A percentile compares a stretch with the other conserved stretches of the same genome.
Evolutionary conservation across 495 filamentous ascomycete genomes (phyloP).

Genomic region (Emericellopsis terricola): DNA sequence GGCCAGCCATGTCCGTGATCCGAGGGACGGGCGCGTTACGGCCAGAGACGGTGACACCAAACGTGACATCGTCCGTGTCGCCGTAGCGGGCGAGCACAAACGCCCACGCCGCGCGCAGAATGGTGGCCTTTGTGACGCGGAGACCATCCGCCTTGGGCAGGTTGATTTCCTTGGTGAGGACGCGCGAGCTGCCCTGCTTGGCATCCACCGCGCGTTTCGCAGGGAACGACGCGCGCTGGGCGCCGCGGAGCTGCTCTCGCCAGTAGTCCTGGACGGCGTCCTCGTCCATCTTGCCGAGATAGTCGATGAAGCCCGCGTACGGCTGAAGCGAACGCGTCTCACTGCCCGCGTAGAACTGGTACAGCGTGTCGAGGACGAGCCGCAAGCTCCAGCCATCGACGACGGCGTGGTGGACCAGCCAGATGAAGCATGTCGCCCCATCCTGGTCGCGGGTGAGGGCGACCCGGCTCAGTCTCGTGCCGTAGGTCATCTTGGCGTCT

Average conservation of each 20-base stretch:
- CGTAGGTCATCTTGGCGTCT: neutral
- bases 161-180: no score
- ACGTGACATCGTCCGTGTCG: conserved; percentile 23
- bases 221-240: neutral
- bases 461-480: neutral
- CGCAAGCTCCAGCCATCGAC: conserved; percentile 5
- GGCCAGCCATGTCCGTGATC: conserved; percentile 29
- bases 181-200: conserved; percentile 1
- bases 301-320: conserved; percentile 1
- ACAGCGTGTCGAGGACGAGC: neutral
- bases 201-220: neutral
- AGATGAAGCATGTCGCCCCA: conserved; percentile 13
- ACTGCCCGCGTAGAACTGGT: neutral
- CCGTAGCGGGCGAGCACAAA: conserved; percentile 18
- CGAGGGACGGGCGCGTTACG: no score
- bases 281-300: neutral
- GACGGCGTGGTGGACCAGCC: conserved; percentile 20
- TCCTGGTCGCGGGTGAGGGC: neutral
- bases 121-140: conserved; percentile 19
- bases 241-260: neutral
- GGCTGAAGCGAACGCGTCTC: neutral
- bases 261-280: neutral
- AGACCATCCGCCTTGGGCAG: no score
- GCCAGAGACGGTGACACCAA: conserved; percentile 28
- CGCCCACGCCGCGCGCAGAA: conserved; percentile 28